phyloP scores from a whole-genome alignment of 1,284 basidiomycete species.

The Phellinidium pouzarii region DNA sequence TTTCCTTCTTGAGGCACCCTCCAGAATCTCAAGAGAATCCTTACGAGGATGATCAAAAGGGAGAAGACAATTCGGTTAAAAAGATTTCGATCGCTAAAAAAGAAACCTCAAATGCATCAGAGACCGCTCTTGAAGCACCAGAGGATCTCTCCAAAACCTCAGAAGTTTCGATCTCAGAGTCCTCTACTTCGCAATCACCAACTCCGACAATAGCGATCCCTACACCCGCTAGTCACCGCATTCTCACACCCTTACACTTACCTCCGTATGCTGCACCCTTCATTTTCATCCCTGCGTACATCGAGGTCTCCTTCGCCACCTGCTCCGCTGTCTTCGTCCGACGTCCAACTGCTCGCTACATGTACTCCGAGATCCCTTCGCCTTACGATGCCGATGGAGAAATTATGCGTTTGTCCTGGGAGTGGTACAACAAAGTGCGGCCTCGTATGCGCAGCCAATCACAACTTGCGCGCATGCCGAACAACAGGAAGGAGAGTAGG shows the following conservation, averaged over 20 bases:
- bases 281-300: conserved; percentile 93
- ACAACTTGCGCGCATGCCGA: conserved; percentile 63
- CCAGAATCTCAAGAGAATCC: conserved; percentile 24
- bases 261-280: conserved; percentile 86
- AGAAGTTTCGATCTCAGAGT: conserved; percentile 17
- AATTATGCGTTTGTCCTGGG: conserved; percentile 79
- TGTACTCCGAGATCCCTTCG: conserved; percentile 89
- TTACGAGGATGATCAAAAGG: conserved; percentile 17
- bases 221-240: too few relatives aligned
- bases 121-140: too few relatives aligned
- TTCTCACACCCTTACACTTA: conserved; percentile 79
- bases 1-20: conserved; percentile 62
- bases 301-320: conserved; percentile 85
- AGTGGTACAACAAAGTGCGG: conserved; percentile 78
- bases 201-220: too few relatives aligned
- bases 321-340: conserved; percentile 94
- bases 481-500: conserved; percentile 36
- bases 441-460: conserved; percentile 66
- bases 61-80: conserved; percentile 19
- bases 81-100: too few relatives aligned
- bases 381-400: conserved; percentile 93
- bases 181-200: not conserved
- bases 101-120: too few relatives aligned
- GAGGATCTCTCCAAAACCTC: not conserved
- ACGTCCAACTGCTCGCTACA: conserved; percentile 89